Base-by-base conservation (phyloP, 2,329 filamentous ascomycete species). In the Kalaharituber pfeilii region DNA sequence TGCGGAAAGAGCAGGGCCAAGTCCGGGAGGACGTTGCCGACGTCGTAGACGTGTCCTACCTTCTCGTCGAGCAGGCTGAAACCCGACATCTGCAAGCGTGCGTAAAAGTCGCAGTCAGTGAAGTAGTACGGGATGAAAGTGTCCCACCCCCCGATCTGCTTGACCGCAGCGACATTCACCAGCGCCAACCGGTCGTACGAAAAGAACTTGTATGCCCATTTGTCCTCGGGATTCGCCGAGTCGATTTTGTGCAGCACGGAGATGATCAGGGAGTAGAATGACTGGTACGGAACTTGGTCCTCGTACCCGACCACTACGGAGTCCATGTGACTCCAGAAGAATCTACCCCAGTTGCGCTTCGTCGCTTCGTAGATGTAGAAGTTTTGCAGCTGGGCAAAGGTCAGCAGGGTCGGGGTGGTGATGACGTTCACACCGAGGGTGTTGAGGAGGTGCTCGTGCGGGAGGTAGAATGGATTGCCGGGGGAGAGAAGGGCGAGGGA, bases 301-400 rank as follows among this genome's bases (percentile, higher is more conserved):
- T 75, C 73, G 55, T 69, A 70, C 0, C 69, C 67, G 1, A 73
- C 61, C 1, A 69, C 70, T 0, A 73, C 67, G 7, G 77, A 70
- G 59, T 78, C 75, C 71, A 75, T 75, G 62, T 77, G 75, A n/a
- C 68, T 70, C 73, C 74, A 78, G 62, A 75, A 78, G 63, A 75
- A 78, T 60, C 72, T 69, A 0, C 67, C 66, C 69, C 72, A 76
- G 4, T 67, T 59, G 9, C 69, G 61, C 36, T 68, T 62, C 50
- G 74, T 68, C 0, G 73, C 70, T 2, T 72, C 67, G 51, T 68
- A 68, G 20, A 76, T 65, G 61, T 70, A 75, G 63, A 72, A 75
- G 59, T 78, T 78, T 54, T 77, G 74, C 29, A 77, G 66, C 62
- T 79, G 75, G 1, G 75, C 69, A 60, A 78, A 78, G 49, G 64